Evolutionary conservation across 75 land plant genomes (phyloP), one percentile per base, ranked within the genome.

Genomic region (Azolla pinnata): DNA sequence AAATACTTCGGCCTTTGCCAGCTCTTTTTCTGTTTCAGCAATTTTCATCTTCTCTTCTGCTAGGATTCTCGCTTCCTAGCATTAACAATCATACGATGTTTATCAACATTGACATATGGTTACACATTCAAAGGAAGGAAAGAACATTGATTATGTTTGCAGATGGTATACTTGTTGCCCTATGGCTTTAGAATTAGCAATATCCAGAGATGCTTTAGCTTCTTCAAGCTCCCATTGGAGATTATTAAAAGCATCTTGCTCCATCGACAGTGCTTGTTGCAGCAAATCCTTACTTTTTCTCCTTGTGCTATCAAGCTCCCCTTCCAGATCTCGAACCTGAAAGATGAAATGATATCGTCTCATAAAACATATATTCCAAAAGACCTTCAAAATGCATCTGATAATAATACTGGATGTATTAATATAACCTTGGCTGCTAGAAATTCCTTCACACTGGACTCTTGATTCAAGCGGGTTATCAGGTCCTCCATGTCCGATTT

Each of bases 191-290:
- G 2, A 26, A 27, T 52, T 29, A 24, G 54, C 54, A 52, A 1
- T 52, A 27, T 1, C 4, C 54, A 52, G 54, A 2, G 54, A 23
- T 52, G 54, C 2, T 26, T 29, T 26, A 23, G 29, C 54, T 52
- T 92, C 97, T 63, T 87, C 97, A 63, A 88, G 75, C 67, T 92
- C 97, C 97, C 97, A 92, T 60, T 92, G 97, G 57, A 81, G 78
- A 44, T 83, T 79, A 29, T 81, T 92, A 45, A 82, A 64, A 67
- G 76, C 68, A 57, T 92, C 93, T 53, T 80, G 90, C 75, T 88
- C 97, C 56, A 57, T 48, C 47, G 79, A 73, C 10, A 88, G 75
- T 32, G 89, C 86, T 71, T 88, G 84, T 51, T 92, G 80, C 60
- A 88, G 50, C 59, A 63, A 81, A 40, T 92, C 93, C 56, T 70